Conservation (phyloP, 495 filamentous ascomycete genomes). For the Penicillium fimorum region DNA sequence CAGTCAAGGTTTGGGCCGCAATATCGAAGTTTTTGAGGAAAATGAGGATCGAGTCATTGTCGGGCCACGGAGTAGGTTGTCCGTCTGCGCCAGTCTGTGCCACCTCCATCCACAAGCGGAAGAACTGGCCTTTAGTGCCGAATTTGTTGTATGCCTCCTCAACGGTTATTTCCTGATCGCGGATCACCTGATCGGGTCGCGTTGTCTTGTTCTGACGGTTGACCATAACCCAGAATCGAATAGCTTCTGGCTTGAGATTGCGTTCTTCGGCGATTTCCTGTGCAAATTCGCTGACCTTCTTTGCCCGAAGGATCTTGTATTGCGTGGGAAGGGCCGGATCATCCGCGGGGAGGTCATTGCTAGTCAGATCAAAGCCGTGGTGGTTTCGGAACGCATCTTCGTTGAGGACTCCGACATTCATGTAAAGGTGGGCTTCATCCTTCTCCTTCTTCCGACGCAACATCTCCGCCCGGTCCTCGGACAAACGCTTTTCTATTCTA, state of each 20-base stretch:
- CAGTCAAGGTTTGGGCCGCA: slow-evolving; percentile 67
- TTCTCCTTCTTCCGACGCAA: slow-evolving; percentile 78
- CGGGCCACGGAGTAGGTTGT: slow-evolving; percentile 61
- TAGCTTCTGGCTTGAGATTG: slow-evolving; percentile 52
- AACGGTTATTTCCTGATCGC: slow-evolving; percentile 72
- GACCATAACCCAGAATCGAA: slow-evolving; percentile 95
- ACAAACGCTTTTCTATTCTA: slow-evolving; percentile 59
- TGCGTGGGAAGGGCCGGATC: slow-evolving; percentile 54
- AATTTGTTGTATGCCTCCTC: slow-evolving; percentile 74
- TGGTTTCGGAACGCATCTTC: slow-evolving; percentile 76
- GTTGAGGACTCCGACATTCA: slow-evolving; percentile 74
- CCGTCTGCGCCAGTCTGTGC: slow-evolving; percentile 66
- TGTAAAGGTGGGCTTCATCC: slow-evolving; percentile 91
- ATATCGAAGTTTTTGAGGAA: slow-evolving; percentile 93
- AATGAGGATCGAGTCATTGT: slow-evolving; percentile 67
- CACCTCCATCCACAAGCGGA: slow-evolving; percentile 84
- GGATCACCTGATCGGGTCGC: slow-evolving; percentile 81
- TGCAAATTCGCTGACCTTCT: slow-evolving; percentile 72
- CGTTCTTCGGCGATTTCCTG: slow-evolving; percentile 65
- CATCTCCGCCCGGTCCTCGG: slow-evolving; percentile 73
- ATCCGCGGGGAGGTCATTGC: slow-evolving; percentile 65
- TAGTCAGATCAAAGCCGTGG: slow-evolving; percentile 81
- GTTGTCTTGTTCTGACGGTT: slow-evolving; percentile 97
- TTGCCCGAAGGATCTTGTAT: slow-evolving; percentile 69
- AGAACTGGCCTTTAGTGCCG: slow-evolving; percentile 66